Evolutionary conservation across 768 basidiomycete species (phyloP).

Genomic region (Panus rudis): DNA sequence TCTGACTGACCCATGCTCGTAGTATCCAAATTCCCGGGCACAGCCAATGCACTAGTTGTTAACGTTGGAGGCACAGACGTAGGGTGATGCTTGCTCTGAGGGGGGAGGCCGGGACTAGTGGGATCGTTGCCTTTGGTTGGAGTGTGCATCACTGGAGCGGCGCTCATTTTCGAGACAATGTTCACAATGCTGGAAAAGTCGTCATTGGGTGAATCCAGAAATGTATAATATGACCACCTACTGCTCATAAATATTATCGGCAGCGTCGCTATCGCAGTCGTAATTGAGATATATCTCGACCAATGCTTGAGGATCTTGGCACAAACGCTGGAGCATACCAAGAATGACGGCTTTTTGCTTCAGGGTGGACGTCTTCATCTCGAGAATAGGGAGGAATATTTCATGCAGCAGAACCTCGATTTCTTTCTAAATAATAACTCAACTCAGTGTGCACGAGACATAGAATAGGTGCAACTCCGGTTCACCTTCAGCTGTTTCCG

Average conservation of each 20-base stretch:
- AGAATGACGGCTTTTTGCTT: conserved; percentile 93
- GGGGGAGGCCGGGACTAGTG: conserved; percentile 52
- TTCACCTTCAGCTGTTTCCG: conserved; percentile 90
- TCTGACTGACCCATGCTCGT: conserved; percentile 70
- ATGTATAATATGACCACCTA: conserved; percentile 31
- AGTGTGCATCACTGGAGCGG: not conserved
- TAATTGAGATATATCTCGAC: conserved; percentile 99
- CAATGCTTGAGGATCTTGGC: conserved; percentile 94
- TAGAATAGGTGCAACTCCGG: conserved; percentile 1
- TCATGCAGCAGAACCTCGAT: conserved; percentile 98
- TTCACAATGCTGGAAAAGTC: conserved; percentile 67
- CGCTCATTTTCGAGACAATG: conserved; percentile 70
- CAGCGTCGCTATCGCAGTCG: conserved; percentile 92
- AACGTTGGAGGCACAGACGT: conserved; percentile 52
- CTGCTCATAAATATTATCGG: conserved; percentile 97
- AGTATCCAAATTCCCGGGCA: conserved; percentile 63
- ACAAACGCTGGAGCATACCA: conserved; percentile 79
- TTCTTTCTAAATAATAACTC: conserved; percentile 67
- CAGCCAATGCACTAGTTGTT: conserved; percentile 55
- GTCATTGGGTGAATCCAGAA: conserved; percentile 4
- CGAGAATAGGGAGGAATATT: conserved; percentile 96
- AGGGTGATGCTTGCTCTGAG: conserved; percentile 39
- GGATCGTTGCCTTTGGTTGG: conserved; percentile 33
- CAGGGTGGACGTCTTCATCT: conserved; percentile 94
- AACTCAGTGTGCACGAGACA: conserved; percentile 9